Base-by-base conservation (phyloP, 169 alveolate species). In the Eimeria mitis region DNA sequence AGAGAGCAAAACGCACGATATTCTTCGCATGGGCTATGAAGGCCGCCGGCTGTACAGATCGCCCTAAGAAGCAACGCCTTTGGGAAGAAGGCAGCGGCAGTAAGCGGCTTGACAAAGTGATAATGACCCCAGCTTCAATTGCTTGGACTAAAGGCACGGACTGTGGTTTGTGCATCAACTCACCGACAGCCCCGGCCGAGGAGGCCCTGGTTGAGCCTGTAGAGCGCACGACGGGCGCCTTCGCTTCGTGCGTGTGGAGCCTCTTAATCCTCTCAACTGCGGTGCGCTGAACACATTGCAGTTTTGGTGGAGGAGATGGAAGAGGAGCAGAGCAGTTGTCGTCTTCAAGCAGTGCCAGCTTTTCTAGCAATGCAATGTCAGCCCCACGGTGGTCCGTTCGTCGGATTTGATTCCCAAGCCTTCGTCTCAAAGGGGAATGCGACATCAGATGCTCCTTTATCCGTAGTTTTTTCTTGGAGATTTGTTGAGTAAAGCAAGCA, bases 381-480 rank as follows among this genome's bases (percentile, higher is more conserved):
- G 81, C 81, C 81, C 81, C 81, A 71, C 81, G 11, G 14, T 71
- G 81, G 81, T 71, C 81, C 81, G 49, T 40, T 71, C 81, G 31
- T 40, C 54, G 13, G 81, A 54, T 31, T 7, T 14, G 37, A 37
- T 2, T 71, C 81, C 54, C 31, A 16, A 28, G n/a, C 54, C 81
- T 7, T 37, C 81, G 81, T 71, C 23, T 37, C 81, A 40, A 21
- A 37, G 54, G 81, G 81, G 7, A 19, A 13, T 52, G 54, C 52
- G 54, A 40, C 81, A 37, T 34, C 54, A 71, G 2, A 71, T 37
- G 81, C 19, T 28, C 31, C 52, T 42, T 37, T 13, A 0, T 6
- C 56, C 9, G 4, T 14, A 71, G n/a, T 52, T 16, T 13, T 34
- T 37, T 28, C 8, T 40, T n/a, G 4, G 11, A 16, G 52, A 1